These are phyloP conservation scores for Hibiscus trionum DNA, from an alignment of 345 rosid genomes.

Conservation along the genomic window DNA sequence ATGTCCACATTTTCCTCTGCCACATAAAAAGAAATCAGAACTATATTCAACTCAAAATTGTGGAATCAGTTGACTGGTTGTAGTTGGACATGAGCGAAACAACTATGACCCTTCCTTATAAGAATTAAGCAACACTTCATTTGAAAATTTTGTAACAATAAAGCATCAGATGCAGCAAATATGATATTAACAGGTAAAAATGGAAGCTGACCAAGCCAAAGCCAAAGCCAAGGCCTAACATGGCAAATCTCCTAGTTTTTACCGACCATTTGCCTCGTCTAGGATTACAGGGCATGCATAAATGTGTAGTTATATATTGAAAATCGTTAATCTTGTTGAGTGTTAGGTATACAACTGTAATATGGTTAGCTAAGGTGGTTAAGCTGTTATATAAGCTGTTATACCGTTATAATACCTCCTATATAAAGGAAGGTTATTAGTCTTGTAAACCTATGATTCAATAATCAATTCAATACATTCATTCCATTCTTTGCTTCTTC, in stretches of 20 bases:
- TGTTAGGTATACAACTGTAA: too few species aligned
- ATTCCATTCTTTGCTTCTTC: too few species aligned
- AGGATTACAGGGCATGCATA: neutral
- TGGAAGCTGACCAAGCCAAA: neutral
- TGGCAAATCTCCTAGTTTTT: neutral
- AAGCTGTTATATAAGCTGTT: too few species aligned
- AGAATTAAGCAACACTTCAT: too few species aligned
- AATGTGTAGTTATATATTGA: too few species aligned
- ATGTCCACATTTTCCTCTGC: conserved; percentile 1
- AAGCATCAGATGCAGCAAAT: neutral
- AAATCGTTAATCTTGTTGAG: too few species aligned
- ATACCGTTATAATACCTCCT: too few species aligned
- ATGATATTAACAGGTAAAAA: neutral
- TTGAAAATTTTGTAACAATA: too few species aligned
- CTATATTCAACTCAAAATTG: neutral
- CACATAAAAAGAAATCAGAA: neutral
- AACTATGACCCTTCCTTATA: neutral
- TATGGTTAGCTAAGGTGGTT: too few species aligned
- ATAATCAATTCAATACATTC: too few species aligned
- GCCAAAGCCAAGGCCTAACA: neutral
- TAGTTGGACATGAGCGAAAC: neutral
- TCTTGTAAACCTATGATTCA: too few species aligned
- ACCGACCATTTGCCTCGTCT: conserved; percentile 5
- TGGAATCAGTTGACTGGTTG: neutral
- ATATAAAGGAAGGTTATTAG: too few species aligned